Conservation (phyloP, 2,329 filamentous ascomycete species). For the Polychaeton citri region DNA sequence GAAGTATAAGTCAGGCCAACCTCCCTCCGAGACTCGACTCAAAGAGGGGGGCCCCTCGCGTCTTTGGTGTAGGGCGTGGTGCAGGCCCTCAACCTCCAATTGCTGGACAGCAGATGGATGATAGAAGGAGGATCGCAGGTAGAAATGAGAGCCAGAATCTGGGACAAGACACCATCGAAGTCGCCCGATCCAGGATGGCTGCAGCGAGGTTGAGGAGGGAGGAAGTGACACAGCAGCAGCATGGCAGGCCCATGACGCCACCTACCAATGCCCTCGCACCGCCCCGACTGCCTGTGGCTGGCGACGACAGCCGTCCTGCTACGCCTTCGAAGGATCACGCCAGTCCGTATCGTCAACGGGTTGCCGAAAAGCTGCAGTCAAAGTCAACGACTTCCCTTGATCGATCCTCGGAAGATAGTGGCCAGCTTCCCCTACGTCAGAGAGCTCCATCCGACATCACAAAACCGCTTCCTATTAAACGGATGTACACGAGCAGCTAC, state of each 20-base stretch:
- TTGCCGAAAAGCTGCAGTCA: not conserved
- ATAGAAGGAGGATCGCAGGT: not conserved
- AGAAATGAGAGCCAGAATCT: not conserved
- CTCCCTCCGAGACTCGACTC: not conserved
- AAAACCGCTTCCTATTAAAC: too few species aligned
- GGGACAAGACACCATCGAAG: not conserved
- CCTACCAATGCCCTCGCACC: not conserved
- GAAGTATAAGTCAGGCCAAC: not conserved
- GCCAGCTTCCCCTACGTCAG: too few species aligned
- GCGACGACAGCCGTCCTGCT: not conserved
- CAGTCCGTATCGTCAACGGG: not conserved
- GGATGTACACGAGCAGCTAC: too few species aligned
- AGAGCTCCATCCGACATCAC: too few species aligned
- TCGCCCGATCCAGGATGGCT: not conserved
- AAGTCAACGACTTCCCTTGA: not conserved
- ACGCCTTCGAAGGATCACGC: not conserved
- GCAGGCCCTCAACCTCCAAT: not conserved
- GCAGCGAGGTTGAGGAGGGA: not conserved
- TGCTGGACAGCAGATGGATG: not conserved
- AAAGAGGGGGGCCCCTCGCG: not conserved
- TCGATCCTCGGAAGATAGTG: too few species aligned
- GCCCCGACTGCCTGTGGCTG: not conserved
- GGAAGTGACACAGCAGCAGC: not conserved
- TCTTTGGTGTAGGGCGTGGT: not conserved
- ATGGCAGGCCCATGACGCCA: not conserved